phyloP scores from a whole-genome alignment of 148 eudicot species.

The Fagopyrum tataricum region DNA sequence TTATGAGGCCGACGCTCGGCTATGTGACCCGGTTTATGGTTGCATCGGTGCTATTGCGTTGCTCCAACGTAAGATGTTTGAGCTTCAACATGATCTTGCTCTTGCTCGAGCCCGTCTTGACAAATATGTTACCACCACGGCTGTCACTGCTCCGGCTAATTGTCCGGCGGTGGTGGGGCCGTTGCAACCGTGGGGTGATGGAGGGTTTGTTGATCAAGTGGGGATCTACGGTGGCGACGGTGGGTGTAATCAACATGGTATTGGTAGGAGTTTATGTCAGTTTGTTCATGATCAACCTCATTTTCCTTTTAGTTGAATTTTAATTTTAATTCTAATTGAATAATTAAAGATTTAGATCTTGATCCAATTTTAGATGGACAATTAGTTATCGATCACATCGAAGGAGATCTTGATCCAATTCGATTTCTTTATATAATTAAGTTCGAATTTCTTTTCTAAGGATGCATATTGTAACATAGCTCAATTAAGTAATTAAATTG shows the following conservation, averaged over 20 bases:
- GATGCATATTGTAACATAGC: neutral
- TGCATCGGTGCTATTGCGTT: slow-evolving; percentile 70
- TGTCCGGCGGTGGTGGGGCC: neutral
- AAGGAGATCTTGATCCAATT: neutral
- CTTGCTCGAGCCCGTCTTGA: slow-evolving; percentile 48
- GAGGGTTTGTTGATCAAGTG: neutral
- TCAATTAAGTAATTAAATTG: neutral
- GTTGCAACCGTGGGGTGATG: neutral
- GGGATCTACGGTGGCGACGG: neutral
- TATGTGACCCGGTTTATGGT: slow-evolving; percentile 72
- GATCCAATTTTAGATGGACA: neutral
- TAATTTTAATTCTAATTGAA: neutral
- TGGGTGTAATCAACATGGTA: neutral
- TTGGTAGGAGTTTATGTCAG: slow-evolving; percentile 5
- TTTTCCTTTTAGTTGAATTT: neutral
- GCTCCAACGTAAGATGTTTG: slow-evolving; percentile 44
- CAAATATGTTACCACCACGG: slow-evolving; percentile 14
- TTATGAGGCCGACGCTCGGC: slow-evolving; percentile 78
- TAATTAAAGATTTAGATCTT: neutral
- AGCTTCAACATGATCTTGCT: slow-evolving; percentile 64
- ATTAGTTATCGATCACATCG: too few species aligned
- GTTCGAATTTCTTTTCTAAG: too few species aligned
- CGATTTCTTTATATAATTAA: neutral
- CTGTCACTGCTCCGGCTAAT: too few species aligned
- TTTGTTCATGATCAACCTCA: neutral